phyloP scores from a whole-genome alignment of 2,329 filamentous ascomycete species.

The Alternaria atra region DNA sequence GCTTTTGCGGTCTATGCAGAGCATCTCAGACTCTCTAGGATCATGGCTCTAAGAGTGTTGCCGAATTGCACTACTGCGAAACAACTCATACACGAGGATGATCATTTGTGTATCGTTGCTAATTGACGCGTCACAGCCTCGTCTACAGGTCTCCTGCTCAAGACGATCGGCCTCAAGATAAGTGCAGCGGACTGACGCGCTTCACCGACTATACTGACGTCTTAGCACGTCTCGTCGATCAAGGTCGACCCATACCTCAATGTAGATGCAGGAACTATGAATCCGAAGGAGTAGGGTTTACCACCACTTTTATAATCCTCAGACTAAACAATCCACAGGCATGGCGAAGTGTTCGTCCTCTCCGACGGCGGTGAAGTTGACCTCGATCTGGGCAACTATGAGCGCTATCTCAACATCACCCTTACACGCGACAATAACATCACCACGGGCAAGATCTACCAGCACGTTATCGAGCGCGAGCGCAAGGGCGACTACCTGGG shows the following conservation, averaged over 20 bases:
- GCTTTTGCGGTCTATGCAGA: neutral
- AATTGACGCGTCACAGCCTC: constrained; percentile 63
- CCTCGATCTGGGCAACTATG: constrained; percentile 79
- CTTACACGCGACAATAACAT: constrained; percentile 92
- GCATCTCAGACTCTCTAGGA: neutral
- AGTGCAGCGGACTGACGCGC: constrained; percentile 48
- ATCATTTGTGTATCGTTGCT: neutral
- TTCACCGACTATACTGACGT: constrained; percentile 42
- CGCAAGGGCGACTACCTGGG: constrained; percentile 82
- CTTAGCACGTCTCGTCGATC: constrained; percentile 68
- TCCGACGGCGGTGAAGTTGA: constrained; percentile 82
- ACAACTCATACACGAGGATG: neutral
- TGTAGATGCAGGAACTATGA: constrained; percentile 78
- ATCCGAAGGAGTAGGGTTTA: constrained; percentile 67
- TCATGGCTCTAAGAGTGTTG: neutral
- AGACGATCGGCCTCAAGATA: constrained; percentile 82
- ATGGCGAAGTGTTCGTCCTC: constrained; percentile 90
- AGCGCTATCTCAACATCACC: constrained; percentile 82
- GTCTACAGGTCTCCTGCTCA: constrained; percentile 77
- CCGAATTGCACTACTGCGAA: neutral
- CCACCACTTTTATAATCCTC: neutral
- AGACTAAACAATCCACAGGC: constrained; percentile 58
- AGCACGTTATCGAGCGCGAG: constrained; percentile 82
- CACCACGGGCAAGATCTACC: constrained; percentile 96
- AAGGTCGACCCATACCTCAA: constrained; percentile 80